These are phyloP conservation scores for Parasitella parasitica DNA, from an alignment of 371 early-diverging fungal genomes.

Conservation along the genomic window DNA sequence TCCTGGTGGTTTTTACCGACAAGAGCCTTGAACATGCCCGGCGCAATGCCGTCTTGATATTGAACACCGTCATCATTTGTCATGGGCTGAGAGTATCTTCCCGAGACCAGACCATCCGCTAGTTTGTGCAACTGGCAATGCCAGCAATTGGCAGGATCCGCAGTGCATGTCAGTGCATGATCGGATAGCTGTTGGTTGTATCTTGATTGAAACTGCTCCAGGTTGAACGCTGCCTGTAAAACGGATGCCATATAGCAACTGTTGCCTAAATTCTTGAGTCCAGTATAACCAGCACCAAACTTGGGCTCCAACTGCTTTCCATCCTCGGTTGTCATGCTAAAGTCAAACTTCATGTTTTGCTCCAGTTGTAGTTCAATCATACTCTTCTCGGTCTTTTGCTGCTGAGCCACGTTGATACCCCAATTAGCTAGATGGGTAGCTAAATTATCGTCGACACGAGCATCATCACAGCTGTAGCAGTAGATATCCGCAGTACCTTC, in stretches of 20 bases:
- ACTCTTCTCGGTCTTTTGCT: constrained; percentile 90
- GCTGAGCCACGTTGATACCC: constrained; percentile 84
- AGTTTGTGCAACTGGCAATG: constrained; percentile 90
- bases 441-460: constrained; percentile 77
- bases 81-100: constrained; percentile 72
- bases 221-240: constrained; percentile 80
- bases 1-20: constrained; percentile 90
- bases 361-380: constrained; percentile 94
- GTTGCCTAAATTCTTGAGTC: constrained; percentile 93
- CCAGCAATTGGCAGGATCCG: constrained; percentile 73
- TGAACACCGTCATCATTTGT: constrained; percentile 47
- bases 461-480: constrained; percentile 92
- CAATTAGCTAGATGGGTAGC: constrained; percentile 77
- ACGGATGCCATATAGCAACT: constrained; percentile 97
- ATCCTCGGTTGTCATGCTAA: constrained; percentile 96
- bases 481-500: constrained; percentile 95
- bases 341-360: constrained; percentile 94
- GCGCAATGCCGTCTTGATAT: constrained; percentile 71
- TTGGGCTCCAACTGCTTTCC: constrained; percentile 82
- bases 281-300: constrained; percentile 91
- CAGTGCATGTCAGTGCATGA: constrained; percentile 67
- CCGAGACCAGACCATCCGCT: constrained; percentile 86
- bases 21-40: constrained; percentile 89
- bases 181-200: constrained; percentile 56
- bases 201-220: constrained; percentile 66